Evolutionary conservation across 768 basidiomycete genomes (phyloP), one percentile per base, ranked within the genome.

Genomic region (Mycena polygramma): DNA sequence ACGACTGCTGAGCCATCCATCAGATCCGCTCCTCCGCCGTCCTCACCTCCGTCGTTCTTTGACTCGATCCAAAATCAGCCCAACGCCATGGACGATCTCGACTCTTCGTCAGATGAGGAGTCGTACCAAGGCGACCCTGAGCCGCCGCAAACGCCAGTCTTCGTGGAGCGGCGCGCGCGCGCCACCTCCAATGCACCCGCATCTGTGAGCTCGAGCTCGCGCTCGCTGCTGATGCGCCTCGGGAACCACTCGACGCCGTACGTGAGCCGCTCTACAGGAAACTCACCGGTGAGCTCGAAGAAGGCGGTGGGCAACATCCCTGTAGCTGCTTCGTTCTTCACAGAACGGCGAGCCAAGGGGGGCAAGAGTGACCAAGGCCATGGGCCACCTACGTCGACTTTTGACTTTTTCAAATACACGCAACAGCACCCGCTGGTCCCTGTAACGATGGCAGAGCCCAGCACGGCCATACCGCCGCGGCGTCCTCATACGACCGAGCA

Each of bases 201-300:
- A 2, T 63, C 75, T 35, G 58, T 73, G 43, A 73, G 80, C 22
- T 52, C 45, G 41, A 70, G 75, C 53, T 67, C 82, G 43, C 81
- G 83, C 52, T 80, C 88, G 39, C 78, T 84, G 68, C 76, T 92
- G 45, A 92, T 89, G 90, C 87, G 85, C 58, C 82, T 91, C 41
- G 90, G 91, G 22, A 93, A 93, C 74, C 86, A 89, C 63, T 93
- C 92, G 0, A 87, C 88, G n/a, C 91, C 92, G 4, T 88, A 92
- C 75, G 79, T 93, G 52, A 81, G 85, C 53, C 84, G 81, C 37
- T 79, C 81, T 22, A 70, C 79, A 19, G 82, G 82, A 59, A 79
- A 81, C 69, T 64, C 80, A 70, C 62, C 71, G 17, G 63, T 73
- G 52, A 82, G 62, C 66, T 83, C 80, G 19, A 86, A 82, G 72